Conservation (phyloP, 441 rosid genomes). For the Populus hybrid region DNA sequence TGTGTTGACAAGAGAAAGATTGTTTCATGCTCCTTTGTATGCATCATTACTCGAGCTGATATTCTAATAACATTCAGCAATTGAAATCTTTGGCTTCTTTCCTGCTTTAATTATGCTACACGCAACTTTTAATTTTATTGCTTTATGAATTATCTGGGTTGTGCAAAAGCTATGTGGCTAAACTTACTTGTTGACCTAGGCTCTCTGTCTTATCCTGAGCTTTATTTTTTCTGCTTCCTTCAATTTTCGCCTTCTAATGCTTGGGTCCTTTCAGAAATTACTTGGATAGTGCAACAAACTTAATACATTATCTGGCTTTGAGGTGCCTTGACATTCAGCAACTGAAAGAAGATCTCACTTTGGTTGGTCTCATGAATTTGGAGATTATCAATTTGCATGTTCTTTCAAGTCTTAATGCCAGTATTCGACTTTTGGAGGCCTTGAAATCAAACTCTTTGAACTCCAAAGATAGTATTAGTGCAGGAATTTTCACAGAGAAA, state of each 20-base stretch:
- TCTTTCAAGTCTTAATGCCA: slow-evolving; percentile 43
- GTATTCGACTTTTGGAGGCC: slow-evolving; percentile 40
- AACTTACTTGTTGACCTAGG: background rate
- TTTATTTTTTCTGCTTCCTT: background rate
- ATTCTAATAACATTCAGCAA: background rate
- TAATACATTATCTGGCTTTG: slow-evolving; percentile 59
- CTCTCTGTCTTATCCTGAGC: background rate
- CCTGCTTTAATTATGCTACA: background rate
- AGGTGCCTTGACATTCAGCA: slow-evolving; percentile 46
- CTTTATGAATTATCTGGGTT: background rate
- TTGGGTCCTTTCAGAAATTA: slow-evolving; percentile 39
- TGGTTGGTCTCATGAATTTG: slow-evolving; percentile 46
- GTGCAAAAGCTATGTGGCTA: background rate
- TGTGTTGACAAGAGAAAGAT: background rate
- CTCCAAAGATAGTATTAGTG: slow-evolving; percentile 13
- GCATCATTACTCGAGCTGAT: background rate
- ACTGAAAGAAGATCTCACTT: slow-evolving; percentile 44
- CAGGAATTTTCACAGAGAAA: slow-evolving; percentile 19
- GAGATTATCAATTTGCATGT: slow-evolving; percentile 46
- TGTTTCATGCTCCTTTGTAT: background rate
- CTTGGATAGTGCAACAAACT: slow-evolving; percentile 52
- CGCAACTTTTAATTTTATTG: background rate
- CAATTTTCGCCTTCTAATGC: slow-evolving; percentile 2
- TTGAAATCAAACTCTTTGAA: slow-evolving; percentile 24
- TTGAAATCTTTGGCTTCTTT: background rate